phyloP scores from a whole-genome alignment of 2,329 filamentous ascomycete species.

The Aspergillus puulaauensis region DNA sequence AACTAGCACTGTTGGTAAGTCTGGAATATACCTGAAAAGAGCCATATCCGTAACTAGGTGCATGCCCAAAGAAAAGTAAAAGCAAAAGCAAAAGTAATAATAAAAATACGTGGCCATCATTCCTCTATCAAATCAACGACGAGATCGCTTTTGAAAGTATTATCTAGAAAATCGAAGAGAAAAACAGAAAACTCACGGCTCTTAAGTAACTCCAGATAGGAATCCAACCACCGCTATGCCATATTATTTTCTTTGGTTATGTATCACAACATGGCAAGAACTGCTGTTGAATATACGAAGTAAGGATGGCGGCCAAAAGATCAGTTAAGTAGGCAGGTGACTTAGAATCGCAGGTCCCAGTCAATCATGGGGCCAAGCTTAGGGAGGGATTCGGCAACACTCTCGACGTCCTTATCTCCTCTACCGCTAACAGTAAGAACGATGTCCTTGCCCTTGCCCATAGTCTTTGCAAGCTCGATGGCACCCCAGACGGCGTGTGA shows the following conservation, averaged over 20 bases:
- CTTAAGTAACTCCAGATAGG: background rate
- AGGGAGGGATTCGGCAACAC: slow-evolving; percentile 90
- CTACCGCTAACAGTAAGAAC: slow-evolving; percentile 92
- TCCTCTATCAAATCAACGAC: background rate
- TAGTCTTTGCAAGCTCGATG: slow-evolving; percentile 85
- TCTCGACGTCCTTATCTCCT: slow-evolving; percentile 98
- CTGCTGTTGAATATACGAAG: background rate
- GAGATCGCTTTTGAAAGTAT: background rate
- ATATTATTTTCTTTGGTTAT: background rate
- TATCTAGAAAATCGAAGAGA: no score
- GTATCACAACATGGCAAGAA: no score
- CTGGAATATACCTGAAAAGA: no score
- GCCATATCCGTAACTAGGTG: no score
- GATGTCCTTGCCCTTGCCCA: slow-evolving; percentile 83
- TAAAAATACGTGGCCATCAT: background rate
- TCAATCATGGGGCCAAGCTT: slow-evolving; percentile 84
- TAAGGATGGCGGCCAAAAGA: background rate
- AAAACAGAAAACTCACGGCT: background rate
- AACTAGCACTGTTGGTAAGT: no score
- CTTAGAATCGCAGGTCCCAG: slow-evolving; percentile 61
- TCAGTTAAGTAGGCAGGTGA: background rate
- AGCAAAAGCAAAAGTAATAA: background rate
- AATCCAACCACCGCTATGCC: background rate
- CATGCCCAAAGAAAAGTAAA: background rate
- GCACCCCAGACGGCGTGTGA: slow-evolving; percentile 90